A percentile compares a stretch with the other conserved stretches of the same genome.
phyloP scores from a whole-genome alignment of 352 stramenopile species.

The Globisporangium apiculatum region DNA sequence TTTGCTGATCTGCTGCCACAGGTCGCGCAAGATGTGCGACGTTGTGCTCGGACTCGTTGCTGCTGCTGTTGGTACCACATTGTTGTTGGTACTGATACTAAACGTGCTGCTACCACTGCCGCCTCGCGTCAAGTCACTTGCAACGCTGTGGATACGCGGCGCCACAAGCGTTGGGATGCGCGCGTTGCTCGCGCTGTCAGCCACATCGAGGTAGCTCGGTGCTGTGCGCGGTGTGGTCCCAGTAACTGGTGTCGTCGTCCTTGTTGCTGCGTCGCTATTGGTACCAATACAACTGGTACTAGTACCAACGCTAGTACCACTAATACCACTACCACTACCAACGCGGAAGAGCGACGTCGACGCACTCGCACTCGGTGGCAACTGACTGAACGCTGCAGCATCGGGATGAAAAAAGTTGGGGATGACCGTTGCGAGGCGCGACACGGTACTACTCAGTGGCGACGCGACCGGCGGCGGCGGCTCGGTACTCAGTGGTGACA shows the following conservation, averaged over 20 bases:
- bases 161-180: slow-evolving; percentile 5
- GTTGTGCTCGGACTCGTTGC: slow-evolving; percentile 25
- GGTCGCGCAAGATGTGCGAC: slow-evolving; percentile 61
- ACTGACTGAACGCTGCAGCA: neutral
- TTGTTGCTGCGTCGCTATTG: slow-evolving; percentile 2
- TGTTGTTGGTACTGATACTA: slow-evolving; percentile 11
- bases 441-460: too few relatives aligned
- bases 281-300: too few relatives aligned
- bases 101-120: too few relatives aligned
- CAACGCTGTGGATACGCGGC: slow-evolving; percentile 11
- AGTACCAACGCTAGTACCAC: too few relatives aligned
- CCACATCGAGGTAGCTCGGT: neutral
- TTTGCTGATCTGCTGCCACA: slow-evolving; percentile 76
- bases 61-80: slow-evolving; percentile 24
- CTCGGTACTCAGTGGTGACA: neutral
- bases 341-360: neutral
- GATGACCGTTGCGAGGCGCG: slow-evolving; percentile 15
- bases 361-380: neutral
- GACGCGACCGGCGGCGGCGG: too few relatives aligned
- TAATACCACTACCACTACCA: too few relatives aligned
- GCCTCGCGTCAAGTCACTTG: too few relatives aligned
- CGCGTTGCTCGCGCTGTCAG: slow-evolving; percentile 3
- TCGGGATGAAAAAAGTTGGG: slow-evolving; percentile 45
- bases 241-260: neutral
- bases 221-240: neutral